Percentiles rank a stretch among this genome's conserved stretches.
These are phyloP conservation scores for Catharanthus roseus DNA, from an alignment of 257 asterid genomes.

Conservation along the genomic window DNA sequence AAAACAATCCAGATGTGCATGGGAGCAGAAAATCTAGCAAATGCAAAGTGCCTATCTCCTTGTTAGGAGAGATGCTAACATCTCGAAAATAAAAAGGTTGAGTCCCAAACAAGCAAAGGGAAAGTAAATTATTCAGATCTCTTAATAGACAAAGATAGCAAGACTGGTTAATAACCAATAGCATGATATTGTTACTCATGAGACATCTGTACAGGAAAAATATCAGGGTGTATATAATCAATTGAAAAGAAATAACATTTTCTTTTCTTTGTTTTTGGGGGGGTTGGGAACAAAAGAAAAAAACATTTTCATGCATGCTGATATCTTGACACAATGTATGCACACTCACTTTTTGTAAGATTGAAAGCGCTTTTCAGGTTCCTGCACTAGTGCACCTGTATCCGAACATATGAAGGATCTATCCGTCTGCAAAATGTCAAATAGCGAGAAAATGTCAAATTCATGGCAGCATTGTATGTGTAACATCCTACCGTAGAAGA, in stretches of 20 bases:
- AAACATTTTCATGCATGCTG: background rate
- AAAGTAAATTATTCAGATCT: background rate
- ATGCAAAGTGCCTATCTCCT: background rate
- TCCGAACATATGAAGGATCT: slow-evolving; percentile 82
- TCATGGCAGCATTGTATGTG: slow-evolving; percentile 6
- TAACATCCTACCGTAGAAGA: background rate
- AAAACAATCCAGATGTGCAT: too few relatives aligned
- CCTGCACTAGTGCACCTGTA: slow-evolving; percentile 86
- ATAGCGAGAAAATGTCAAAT: background rate
- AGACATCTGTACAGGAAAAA: background rate
- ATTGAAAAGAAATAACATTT: background rate
- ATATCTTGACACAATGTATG: slow-evolving; percentile 1
- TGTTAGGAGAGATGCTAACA: background rate
- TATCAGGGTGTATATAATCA: background rate
- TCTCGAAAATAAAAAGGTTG: background rate
- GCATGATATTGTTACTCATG: background rate
- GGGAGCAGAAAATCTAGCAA: background rate
- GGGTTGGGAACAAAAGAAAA: too few relatives aligned
- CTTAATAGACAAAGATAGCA: background rate
- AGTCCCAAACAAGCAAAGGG: background rate
- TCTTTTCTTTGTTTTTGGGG: too few relatives aligned
- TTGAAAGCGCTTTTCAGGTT: slow-evolving; percentile 62
- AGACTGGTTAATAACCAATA: background rate
- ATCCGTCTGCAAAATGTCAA: slow-evolving; percentile 53
- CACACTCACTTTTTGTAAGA: slow-evolving; percentile 62